A percentile compares a stretch with the other conserved stretches of the same genome.
Conservation (phyloP, 306 rosid genomes). For the Bauhinia variegata region DNA sequence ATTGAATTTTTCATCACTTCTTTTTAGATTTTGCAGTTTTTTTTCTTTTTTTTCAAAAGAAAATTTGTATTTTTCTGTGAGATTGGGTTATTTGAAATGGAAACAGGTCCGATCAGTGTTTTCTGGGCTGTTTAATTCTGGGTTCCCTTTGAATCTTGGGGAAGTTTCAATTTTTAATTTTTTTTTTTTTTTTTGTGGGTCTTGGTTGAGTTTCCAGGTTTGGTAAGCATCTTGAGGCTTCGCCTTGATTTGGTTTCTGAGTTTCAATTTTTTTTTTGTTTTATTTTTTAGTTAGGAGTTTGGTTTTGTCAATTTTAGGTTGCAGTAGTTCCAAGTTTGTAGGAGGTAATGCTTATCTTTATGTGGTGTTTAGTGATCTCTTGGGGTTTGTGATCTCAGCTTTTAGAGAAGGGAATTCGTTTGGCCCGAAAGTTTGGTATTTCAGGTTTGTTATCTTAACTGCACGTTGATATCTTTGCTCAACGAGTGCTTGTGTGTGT, state of each 20-base stretch:
- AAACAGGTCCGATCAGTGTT: neutral
- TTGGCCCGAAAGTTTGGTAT: constrained; percentile 33
- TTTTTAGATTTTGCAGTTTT: neutral
- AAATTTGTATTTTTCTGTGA: too few species aligned
- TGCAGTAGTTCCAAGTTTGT: constrained; percentile 29
- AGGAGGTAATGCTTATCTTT: constrained; percentile 41
- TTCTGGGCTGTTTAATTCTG: constrained; percentile 27
- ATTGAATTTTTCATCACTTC: neutral
- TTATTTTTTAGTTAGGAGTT: neutral
- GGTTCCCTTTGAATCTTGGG: constrained; percentile 13
- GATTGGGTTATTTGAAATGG: too few species aligned
- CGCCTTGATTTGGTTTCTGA: neutral
- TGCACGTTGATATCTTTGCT: constrained; percentile 1
- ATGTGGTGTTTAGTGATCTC: constrained; percentile 32
- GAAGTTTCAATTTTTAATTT: constrained; percentile 31
- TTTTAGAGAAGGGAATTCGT: constrained; percentile 29
- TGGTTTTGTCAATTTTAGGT: constrained; percentile 11
- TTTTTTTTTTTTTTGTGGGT: too few species aligned
- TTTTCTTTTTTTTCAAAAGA: neutral
- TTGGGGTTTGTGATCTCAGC: constrained; percentile 27
- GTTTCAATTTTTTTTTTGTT: neutral
- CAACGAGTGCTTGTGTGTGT: constrained; percentile 14
- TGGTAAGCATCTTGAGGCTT: neutral
- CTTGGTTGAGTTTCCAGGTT: constrained; percentile 9
- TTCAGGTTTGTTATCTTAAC: constrained; percentile 44